A percentile compares a stretch with the other conserved stretches of the same genome.
Evolutionary conservation across 1,284 basidiomycete genomes (phyloP).

Genomic region (Pyrrhoderma lamaoense): DNA sequence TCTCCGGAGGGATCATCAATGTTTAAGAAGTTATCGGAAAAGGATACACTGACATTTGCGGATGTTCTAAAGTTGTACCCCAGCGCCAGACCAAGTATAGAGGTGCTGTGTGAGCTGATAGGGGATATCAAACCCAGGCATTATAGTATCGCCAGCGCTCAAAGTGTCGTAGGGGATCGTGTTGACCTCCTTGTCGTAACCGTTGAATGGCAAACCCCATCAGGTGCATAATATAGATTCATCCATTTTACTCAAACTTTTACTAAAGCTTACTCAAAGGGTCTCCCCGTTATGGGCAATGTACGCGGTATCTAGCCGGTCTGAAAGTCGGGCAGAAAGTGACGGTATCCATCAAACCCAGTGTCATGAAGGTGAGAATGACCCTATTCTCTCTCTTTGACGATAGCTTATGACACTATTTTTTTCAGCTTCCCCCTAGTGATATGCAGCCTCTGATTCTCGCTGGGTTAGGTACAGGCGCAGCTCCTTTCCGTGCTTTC

Average conservation of each 20-base stretch:
- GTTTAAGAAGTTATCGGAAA: constrained; percentile 93
- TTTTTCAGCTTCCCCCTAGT: constrained; percentile 70
- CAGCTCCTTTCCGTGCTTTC: constrained; percentile 98
- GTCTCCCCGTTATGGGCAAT: constrained; percentile 83
- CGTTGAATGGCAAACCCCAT: constrained; percentile 88
- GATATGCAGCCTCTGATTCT: constrained; percentile 91
- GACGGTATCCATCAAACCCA: constrained; percentile 96
- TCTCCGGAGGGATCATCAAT: constrained; percentile 86
- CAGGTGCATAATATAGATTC: constrained; percentile 41
- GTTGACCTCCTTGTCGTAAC: constrained; percentile 95
- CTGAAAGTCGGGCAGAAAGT: constrained; percentile 87
- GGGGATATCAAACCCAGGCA: constrained; percentile 96
- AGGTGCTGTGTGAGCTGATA: constrained; percentile 80
- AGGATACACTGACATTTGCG: constrained; percentile 92
- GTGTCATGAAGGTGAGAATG: constrained; percentile 87
- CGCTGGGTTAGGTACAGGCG: constrained; percentile 97
- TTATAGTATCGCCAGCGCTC: constrained; percentile 95
- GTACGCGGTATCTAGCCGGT: constrained; percentile 88
- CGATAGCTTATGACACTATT: constrained; percentile 6
- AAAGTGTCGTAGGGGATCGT: constrained; percentile 89
- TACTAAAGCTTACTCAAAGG: constrained; percentile 37
- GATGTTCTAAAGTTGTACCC: constrained; percentile 80
- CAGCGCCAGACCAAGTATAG: constrained; percentile 75
- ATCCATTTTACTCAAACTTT: neutral
- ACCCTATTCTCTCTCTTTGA: neutral